phyloP scores from a whole-genome alignment of 257 asterid species.

The Ehretia macrophylla region DNA sequence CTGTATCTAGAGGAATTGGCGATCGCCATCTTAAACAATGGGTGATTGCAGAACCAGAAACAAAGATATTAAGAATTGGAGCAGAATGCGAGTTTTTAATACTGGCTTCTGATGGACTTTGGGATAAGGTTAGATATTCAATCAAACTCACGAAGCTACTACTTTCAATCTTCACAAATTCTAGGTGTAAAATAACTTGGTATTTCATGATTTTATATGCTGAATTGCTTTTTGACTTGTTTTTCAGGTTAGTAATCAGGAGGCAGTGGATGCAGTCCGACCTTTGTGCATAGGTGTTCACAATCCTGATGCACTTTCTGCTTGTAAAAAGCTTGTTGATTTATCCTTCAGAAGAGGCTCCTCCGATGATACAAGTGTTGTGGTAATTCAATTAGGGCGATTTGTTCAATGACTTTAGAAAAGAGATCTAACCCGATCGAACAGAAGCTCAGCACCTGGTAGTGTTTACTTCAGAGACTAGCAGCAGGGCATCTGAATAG shows the following conservation, averaged over 20 bases:
- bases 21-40: slow-evolving; percentile 66
- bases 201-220: neutral
- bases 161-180: too few species aligned
- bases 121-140: slow-evolving; percentile 56
- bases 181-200: neutral
- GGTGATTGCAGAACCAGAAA: slow-evolving; percentile 76
- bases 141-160: neutral
- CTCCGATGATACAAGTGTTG: slow-evolving; percentile 55
- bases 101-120: slow-evolving; percentile 85
- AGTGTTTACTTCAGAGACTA: too few species aligned
- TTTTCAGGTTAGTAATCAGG: slow-evolving; percentile 74
- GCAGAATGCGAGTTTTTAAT: slow-evolving; percentile 69
- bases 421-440: neutral
- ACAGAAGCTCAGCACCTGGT: too few species aligned
- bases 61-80: slow-evolving; percentile 36
- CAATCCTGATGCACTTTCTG: slow-evolving; percentile 34
- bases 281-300: slow-evolving; percentile 35
- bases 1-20: slow-evolving; percentile 78
- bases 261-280: slow-evolving; percentile 64
- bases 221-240: slow-evolving; percentile 6
- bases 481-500: too few species aligned
- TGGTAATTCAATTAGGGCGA: slow-evolving; percentile 53
- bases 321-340: slow-evolving; percentile 70
- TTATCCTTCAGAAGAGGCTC: slow-evolving; percentile 67
- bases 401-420: slow-evolving; percentile 24